A percentile compares a stretch with the other conserved stretches of the same genome.
Evolutionary conservation across 192 early-diverging fungal species (phyloP).

Genomic region (Coemansia sp.): DNA sequence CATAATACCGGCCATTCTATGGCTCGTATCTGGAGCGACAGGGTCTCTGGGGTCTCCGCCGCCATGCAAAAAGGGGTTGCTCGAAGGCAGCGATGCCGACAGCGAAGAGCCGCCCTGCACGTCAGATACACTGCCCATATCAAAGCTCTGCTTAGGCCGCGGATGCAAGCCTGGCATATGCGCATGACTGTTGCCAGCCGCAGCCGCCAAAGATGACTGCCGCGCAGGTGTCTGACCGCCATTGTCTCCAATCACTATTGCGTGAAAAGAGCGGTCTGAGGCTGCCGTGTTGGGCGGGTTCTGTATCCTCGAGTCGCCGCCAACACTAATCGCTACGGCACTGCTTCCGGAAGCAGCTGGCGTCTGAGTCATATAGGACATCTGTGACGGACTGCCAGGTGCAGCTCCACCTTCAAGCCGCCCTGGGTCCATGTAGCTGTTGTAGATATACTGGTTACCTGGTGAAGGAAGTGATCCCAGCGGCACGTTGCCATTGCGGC

Average conservation of each 20-base stretch:
- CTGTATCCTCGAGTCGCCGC: conserved; percentile 10
- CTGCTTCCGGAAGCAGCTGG: conserved; percentile 14
- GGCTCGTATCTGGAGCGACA: not conserved
- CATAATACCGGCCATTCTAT: not conserved
- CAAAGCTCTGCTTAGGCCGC: conserved; percentile 26
- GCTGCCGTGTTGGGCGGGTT: conserved; percentile 34
- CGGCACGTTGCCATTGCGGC: conserved; percentile 31
- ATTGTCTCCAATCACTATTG: conserved; percentile 49
- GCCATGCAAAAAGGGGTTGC: conserved; percentile 24
- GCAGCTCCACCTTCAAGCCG: conserved; percentile 1
- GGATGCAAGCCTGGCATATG: conserved; percentile 15
- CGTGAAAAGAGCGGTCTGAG: conserved; percentile 46
- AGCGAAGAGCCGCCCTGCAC: conserved; percentile 17
- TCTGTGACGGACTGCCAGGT: conserved; percentile 3
- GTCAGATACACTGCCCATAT: conserved; percentile 10
- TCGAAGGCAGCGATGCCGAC: conserved; percentile 34
- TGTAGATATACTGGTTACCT: conserved; percentile 24
- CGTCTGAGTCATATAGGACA: conserved; percentile 16
- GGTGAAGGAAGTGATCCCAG: conserved; percentile 15
- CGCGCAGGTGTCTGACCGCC: conserved; percentile 14
- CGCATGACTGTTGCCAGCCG: conserved; percentile 6
- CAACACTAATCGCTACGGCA: not conserved
- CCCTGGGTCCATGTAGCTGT: conserved; percentile 23
- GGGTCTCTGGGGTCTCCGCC: not conserved
- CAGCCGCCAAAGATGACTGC: not conserved